These are phyloP conservation scores for Vitis hybrid DNA, from an alignment of 177 flowering plant species.

Conservation along the genomic window DNA sequence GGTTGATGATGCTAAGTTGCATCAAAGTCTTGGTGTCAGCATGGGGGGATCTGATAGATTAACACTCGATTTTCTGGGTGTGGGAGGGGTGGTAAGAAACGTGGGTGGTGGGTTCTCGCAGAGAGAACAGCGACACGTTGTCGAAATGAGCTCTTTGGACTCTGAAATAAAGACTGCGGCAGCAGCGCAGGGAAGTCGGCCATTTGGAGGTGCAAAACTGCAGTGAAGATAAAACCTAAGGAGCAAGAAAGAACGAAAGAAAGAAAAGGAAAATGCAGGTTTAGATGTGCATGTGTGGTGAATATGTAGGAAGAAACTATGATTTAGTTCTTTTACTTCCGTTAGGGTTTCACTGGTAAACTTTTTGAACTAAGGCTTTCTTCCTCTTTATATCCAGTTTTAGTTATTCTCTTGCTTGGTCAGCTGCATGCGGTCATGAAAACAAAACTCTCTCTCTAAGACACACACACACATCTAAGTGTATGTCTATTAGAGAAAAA, in stretches of 20 bases:
- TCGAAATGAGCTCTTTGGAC: conserved; percentile 20
- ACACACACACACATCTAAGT: not conserved
- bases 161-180: conserved; percentile 10
- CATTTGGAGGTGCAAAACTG: conserved; percentile 11
- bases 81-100: conserved; percentile 35
- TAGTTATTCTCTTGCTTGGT: not conserved
- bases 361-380: not conserved
- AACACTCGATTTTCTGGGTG: conserved; percentile 45
- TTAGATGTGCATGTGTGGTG: not conserved
- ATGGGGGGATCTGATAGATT: conserved; percentile 50
- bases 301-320: not conserved
- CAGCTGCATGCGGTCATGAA: not conserved
- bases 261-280: not conserved
- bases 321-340: not conserved
- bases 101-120: conserved; percentile 22
- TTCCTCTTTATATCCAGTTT: not conserved
- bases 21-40: conserved; percentile 30
- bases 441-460: not conserved
- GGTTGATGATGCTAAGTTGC: conserved; percentile 39
- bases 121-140: conserved; percentile 19
- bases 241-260: too few species aligned
- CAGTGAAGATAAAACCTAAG: conserved; percentile 3
- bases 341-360: not conserved
- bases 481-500: not conserved
- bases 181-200: conserved; percentile 1